Base-by-base conservation (phyloP, 2,329 filamentous ascomycete species). In the Ramularia endophylla region DNA sequence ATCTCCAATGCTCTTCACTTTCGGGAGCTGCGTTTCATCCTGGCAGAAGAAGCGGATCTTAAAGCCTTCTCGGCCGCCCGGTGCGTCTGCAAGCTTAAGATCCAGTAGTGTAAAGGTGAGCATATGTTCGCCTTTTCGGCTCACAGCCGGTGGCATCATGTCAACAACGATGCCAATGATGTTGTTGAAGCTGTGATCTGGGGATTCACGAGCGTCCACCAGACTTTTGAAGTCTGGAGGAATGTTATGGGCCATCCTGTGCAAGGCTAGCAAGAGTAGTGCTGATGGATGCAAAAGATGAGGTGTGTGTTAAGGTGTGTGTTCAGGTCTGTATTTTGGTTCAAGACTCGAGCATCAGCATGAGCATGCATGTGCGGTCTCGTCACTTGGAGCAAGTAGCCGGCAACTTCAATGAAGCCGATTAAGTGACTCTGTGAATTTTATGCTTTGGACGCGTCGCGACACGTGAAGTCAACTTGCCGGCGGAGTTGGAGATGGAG, bases 151-250 rank as follows among this genome's bases (percentile, higher is more conserved):
- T 1, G 70, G 62, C 42, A 77, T 71, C 36, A 71, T 73, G 52
- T 90, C 85, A 38, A 78, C 76, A 3, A 90, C 75, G 4, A 90
- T 63, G 1, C 87, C 88, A 37, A 87, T 73, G 29, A 92, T 65
- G 62, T 70, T 82, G 48, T 81, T 67, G 41, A 59, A 53, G 49
- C 55, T 48, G 29, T 42, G 25, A 3, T 39, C 18, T 8, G 41
- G 32, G 12, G 44, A 30, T 11, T 41, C 40, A 28, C 51, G 47
- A 8, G 52, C 54, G 5, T 40, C 37, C 3, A 45, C 42, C n/a
- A 60, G 47, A 40, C 58, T 53, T 16, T 49, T 29, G 46, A 59
- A 61, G 25, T 47, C 48, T 7, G 37, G 18, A 8, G 58, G 57
- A 3, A 48, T 25, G 22, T 25, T 25, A 25, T 25, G 49, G 6